Base-by-base conservation (phyloP, 768 basidiomycete genomes). In the Collybiopsis confluens region DNA sequence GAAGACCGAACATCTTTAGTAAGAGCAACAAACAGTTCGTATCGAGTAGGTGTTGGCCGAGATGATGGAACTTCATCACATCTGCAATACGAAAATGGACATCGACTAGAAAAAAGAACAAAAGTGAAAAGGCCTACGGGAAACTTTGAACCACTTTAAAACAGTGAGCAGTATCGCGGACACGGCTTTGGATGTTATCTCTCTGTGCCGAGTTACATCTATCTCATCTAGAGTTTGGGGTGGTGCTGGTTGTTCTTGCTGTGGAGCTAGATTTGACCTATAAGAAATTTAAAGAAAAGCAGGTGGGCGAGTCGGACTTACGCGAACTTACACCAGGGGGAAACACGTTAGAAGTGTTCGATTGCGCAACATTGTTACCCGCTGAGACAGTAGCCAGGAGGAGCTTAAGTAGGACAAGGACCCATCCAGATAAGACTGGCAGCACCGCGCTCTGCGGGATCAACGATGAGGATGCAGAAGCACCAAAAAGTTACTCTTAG, bases 81-180 rank as follows among this genome's bases (percentile, higher is more conserved):
- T 98, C 96, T 98, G 60, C 15, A 24, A 49, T 37, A 20, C n/a
- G 52, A 21, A 37, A 55, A 49, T 27, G 57, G 26, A 43, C 1
- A 41, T 46, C 16, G 18, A 26, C 6, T 7, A 16, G 43, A 52
- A 21, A 24, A 41, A 20, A 16, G 37, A 46, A n/a, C n/a, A n/a
- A n/a, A n/a, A 45, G 20, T 42, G 53, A 37, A 20, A 35, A 3
- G 9, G 78, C 93, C 68, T 60, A 98, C 96, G 97, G 47, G 96
- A 98, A 21, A 90, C 90, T 70, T 98, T 98, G 77, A 98, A 96
- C 97, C 97, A 99, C 67, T 98, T 97, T 59, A 99, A 68, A 2
- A 90, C 81, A 35, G 98, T 73, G 4, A 98, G 70, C 24, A 99
- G 69, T 54, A 98, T 97, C 1, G 94, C 96, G 13, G 97, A 98